phyloP scores from a whole-genome alignment of 345 rosid species.

The Moricandia arvensis region DNA sequence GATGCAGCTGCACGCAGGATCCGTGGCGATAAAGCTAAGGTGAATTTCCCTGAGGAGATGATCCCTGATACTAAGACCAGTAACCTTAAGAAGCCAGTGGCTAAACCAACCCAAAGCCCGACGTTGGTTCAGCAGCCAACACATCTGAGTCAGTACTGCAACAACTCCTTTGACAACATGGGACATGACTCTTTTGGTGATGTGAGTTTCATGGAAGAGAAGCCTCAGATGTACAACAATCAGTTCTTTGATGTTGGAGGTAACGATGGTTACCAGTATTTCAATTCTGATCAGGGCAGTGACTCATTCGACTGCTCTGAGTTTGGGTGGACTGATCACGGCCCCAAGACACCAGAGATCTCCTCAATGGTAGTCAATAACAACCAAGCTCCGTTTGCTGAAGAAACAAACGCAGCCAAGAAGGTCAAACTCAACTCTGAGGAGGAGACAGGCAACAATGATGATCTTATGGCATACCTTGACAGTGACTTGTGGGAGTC shows the following conservation, averaged over 20 bases:
- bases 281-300: conserved; percentile 89
- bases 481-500: conserved; percentile 60
- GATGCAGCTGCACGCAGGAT: conserved; percentile 35
- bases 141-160: conserved; percentile 30
- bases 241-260: conserved; percentile 45
- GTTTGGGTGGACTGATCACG: conserved; percentile 74
- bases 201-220: conserved; percentile 61
- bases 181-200: conserved; percentile 35
- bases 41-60: conserved; percentile 65
- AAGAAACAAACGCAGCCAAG: conserved; percentile 60
- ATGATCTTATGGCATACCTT: conserved; percentile 55
- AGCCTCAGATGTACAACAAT: conserved; percentile 50
- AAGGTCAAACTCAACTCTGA: conserved; percentile 45
- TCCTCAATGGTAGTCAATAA: conserved; percentile 57
- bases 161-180: conserved; percentile 5
- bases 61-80: conserved; percentile 41
- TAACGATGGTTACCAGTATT: conserved; percentile 42
- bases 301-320: conserved; percentile 81
- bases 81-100: conserved; percentile 42
- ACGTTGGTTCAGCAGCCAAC: conserved; percentile 27
- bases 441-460: conserved; percentile 37
- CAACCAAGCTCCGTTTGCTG: conserved; percentile 47
- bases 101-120: conserved; percentile 38
- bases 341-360: conserved; percentile 73
- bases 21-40: conserved; percentile 79